Percentiles rank a stretch among this genome's conserved stretches.
phyloP scores from a whole-genome alignment of 1,139 yeast species.

The Candida glucosophila region DNA sequence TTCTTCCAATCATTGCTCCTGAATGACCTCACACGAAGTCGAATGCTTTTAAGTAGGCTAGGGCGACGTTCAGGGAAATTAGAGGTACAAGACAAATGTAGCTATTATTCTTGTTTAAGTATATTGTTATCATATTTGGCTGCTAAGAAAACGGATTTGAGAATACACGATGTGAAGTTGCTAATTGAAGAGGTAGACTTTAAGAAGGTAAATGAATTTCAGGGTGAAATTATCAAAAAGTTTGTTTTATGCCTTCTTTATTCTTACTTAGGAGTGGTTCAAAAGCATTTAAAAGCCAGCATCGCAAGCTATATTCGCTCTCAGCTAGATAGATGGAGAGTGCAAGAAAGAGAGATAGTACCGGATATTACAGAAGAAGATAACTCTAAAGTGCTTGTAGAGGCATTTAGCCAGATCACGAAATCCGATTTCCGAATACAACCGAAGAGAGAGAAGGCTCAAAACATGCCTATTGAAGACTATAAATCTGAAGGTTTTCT shows the following conservation, averaged over 20 bases:
- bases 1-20: slow-evolving; percentile 3
- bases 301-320: slow-evolving; percentile 4
- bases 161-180: slow-evolving; percentile 8
- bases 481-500: slow-evolving; percentile 13
- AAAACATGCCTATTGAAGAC: slow-evolving; percentile 8
- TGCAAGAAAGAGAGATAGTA: too few species aligned
- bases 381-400: too few species aligned
- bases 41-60: slow-evolving; percentile 3
- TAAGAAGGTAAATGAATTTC: slow-evolving; percentile 2
- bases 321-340: background rate
- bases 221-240: slow-evolving; percentile 3
- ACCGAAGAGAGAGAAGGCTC: too few species aligned
- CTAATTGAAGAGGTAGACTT: slow-evolving; percentile 7
- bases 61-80: background rate
- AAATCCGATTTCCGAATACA: too few species aligned
- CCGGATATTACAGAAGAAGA: too few species aligned
- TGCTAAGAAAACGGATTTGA: slow-evolving; percentile 3
- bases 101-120: slow-evolving; percentile 10
- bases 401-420: too few species aligned
- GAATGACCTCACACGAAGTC: slow-evolving; percentile 4
- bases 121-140: slow-evolving; percentile 6
- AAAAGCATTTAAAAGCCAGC: slow-evolving; percentile 1
- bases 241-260: slow-evolving; percentile 2
- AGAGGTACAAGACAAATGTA: slow-evolving; percentile 3
- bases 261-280: slow-evolving; percentile 1